These are phyloP conservation scores for Candida sp. DNA, from an alignment of 1,139 yeast genomes.

Conservation along the genomic window DNA sequence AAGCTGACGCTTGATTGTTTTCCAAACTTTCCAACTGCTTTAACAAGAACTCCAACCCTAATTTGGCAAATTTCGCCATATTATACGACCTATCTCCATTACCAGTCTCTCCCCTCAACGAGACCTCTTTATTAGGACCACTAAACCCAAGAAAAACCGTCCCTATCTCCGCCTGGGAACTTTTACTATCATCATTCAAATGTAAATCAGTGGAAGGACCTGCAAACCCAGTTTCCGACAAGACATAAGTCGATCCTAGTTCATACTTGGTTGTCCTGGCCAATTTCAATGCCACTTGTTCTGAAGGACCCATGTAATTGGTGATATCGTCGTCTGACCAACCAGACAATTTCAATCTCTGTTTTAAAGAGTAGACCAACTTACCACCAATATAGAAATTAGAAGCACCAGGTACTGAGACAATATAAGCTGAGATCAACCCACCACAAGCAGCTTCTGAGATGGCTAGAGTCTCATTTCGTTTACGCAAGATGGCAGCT, in stretches of 20 bases:
- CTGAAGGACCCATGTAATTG: conserved; percentile 78
- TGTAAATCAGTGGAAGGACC: conserved; percentile 62
- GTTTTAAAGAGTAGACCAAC: conserved; percentile 70
- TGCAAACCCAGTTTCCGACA: conserved; percentile 86
- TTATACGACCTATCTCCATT: conserved; percentile 52
- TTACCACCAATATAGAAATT: conserved; percentile 82
- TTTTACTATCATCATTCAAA: conserved; percentile 16
- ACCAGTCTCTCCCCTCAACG: conserved; percentile 47
- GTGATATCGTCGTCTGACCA: conserved; percentile 72
- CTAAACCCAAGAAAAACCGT: conserved; percentile 69
- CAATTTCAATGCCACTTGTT: conserved; percentile 67
- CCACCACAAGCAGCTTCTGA: conserved; percentile 95
- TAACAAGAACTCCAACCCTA: conserved; percentile 62
- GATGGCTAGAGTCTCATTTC: conserved; percentile 67
- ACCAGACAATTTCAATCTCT: conserved; percentile 71
- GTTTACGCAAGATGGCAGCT: conserved; percentile 48
- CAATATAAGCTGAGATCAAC: conserved; percentile 71
- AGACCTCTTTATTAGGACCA: conserved; percentile 60
- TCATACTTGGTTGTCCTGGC: conserved; percentile 80
- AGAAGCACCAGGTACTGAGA: conserved; percentile 84
- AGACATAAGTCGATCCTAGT: conserved; percentile 75
- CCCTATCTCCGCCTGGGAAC: conserved; percentile 44
- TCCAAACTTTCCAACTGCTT: conserved; percentile 22
- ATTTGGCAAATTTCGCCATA: conserved; percentile 71
- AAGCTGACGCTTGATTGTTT: not conserved